Base-by-base conservation (phyloP, 345 rosid genomes). In the Sonneratia alba region DNA sequence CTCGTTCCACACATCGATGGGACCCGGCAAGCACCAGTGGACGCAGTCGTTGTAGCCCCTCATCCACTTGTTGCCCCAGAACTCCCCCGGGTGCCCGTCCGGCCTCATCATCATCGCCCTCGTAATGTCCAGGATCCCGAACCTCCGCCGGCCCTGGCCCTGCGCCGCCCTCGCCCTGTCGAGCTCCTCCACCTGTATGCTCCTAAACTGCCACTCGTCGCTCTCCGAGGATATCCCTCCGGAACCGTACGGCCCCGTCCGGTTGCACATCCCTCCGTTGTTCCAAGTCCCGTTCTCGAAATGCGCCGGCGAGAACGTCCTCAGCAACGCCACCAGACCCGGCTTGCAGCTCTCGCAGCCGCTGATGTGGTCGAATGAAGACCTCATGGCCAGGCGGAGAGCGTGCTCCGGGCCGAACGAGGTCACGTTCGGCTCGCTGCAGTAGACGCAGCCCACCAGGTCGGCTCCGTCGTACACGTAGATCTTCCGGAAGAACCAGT, bases 21-120 rank as follows among this genome's bases (percentile, higher is more conserved):
- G 96, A 3, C 97, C 97, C 0, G 98, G 98, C 77, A 94, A 72
- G 83, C 98, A 94, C 97, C 98, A 88, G 68, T 90, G 97, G 13
- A 86, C 86, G 57, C 97, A 91, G 71, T 91, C 97, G 27, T 84
- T 94, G 40, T 72, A 90, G 5, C 95, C 98, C 47, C 74, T 87
- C 93, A 86, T 88, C 97, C 91, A 85, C 72, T 84, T 79, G 70
- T 94, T 91, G 8, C 87, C 93, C 96, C 92, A 88, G 66, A 71
- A 74, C 37, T 73, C 78, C 36, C 87, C 84, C 0, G 99, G 97
- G 45, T 94, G 97, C 5, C 97, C 97, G 67, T 94, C 96, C 0
- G 95, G 88, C 74, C 95, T 85, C 92, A 91, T 85, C 51, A 83
- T 43, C 98, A 86, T 90, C 2, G 88, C 88, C 76, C 71, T 81